Evolutionary conservation across 257 asterid species (phyloP).

Genomic region (Solanum gracilifrons): DNA sequence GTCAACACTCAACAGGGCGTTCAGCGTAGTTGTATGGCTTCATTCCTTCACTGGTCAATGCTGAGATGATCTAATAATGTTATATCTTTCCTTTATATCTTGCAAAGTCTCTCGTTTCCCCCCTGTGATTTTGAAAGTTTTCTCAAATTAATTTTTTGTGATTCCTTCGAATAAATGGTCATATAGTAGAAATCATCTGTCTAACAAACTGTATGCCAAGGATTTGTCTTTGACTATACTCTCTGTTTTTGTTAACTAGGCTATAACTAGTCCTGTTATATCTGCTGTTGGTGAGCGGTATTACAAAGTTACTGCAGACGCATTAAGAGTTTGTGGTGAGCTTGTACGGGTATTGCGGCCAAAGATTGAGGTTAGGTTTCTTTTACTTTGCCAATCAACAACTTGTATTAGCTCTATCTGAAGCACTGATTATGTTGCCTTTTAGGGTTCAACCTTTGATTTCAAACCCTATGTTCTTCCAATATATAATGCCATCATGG

Average conservation of each 20-base stretch:
- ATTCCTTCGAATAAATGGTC: background rate
- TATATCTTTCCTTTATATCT: background rate
- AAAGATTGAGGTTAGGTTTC: constrained; percentile 48
- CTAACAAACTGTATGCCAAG: background rate
- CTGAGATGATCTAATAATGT: background rate
- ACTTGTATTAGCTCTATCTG: background rate
- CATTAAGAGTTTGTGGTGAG: constrained; percentile 95
- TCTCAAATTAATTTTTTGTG: background rate
- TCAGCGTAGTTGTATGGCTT: background rate
- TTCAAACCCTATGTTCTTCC: constrained; percentile 86
- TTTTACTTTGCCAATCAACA: background rate
- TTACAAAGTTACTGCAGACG: constrained; percentile 98
- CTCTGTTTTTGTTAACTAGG: constrained; percentile 29
- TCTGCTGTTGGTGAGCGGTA: constrained; percentile 95
- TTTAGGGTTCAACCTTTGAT: constrained; percentile 65
- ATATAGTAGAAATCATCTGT: background rate
- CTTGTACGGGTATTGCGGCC: constrained; percentile 94
- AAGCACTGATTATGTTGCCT: constrained; percentile 11
- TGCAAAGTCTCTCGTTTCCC: background rate
- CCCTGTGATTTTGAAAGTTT: background rate
- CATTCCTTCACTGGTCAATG: background rate
- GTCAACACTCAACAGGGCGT: background rate
- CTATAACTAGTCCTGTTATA: constrained; percentile 82
- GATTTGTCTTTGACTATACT: background rate
- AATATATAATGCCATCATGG: constrained; percentile 83